Percentiles rank a stretch among this genome's conserved stretches.
phyloP scores from a whole-genome alignment of 352 stramenopile genomes.

The Phytophthora sansomeana region DNA sequence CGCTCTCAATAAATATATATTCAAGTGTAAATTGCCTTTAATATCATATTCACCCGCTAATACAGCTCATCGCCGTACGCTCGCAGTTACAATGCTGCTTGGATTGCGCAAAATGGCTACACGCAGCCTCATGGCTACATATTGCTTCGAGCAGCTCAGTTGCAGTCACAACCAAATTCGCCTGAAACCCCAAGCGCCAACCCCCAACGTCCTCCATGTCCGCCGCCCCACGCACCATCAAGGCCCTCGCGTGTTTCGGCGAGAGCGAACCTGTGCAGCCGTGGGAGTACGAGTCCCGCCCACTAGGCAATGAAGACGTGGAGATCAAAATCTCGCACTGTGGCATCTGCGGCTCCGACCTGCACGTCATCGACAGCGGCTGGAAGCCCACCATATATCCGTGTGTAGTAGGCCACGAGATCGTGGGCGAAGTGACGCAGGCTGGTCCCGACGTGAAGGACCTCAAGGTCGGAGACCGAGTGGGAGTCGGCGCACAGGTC shows the following conservation, averaged over 20 bases:
- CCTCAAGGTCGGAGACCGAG: slow-evolving; percentile 76
- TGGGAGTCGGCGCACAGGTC: slow-evolving; percentile 84
- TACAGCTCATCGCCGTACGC: not conserved
- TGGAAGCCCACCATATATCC: slow-evolving; percentile 56
- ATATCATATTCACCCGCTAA: not conserved
- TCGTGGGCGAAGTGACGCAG: slow-evolving; percentile 56
- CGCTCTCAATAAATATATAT: not conserved
- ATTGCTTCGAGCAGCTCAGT: not conserved
- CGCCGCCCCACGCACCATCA: slow-evolving; percentile 46
- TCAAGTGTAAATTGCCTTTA: not conserved
- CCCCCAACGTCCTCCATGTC: slow-evolving; percentile 19
- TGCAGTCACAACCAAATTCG: slow-evolving; percentile 7
- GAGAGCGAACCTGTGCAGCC: slow-evolving; percentile 40
- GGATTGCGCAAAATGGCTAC: slow-evolving; percentile 10
- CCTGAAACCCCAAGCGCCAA: not conserved
- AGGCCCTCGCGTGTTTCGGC: slow-evolving; percentile 51
- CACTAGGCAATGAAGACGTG: slow-evolving; percentile 53
- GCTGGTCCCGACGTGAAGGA: slow-evolving; percentile 55
- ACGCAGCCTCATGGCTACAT: too few relatives aligned
- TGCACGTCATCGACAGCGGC: slow-evolving; percentile 61
- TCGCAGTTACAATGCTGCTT: slow-evolving; percentile 7
- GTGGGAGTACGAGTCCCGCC: slow-evolving; percentile 54
- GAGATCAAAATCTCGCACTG: slow-evolving; percentile 70
- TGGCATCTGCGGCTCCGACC: slow-evolving; percentile 60
- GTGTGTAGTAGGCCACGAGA: slow-evolving; percentile 63